phyloP scores from a whole-genome alignment of 1,284 basidiomycete genomes.

The Neonothopanus nambi region DNA sequence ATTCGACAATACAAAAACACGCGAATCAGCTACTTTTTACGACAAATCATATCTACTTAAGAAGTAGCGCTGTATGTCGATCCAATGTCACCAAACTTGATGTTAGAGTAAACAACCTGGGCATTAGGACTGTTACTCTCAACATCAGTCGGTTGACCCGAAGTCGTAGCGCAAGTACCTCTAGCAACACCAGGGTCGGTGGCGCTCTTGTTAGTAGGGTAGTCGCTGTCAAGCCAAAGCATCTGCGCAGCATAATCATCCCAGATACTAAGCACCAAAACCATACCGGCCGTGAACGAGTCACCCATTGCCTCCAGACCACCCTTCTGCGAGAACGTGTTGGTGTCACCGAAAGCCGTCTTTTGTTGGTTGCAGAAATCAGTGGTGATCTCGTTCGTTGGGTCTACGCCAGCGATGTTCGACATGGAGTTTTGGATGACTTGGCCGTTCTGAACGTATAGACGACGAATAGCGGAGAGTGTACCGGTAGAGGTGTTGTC shows the following conservation, averaged over 20 bases:
- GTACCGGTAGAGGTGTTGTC: conserved; percentile 44
- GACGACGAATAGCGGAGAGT: conserved; percentile 53
- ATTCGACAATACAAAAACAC: too few relatives aligned
- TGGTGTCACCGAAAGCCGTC: conserved; percentile 43
- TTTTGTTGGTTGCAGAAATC: conserved; percentile 44
- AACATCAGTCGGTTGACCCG: conserved; percentile 47
- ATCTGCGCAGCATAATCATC: conserved; percentile 53
- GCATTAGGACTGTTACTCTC: conserved; percentile 41
- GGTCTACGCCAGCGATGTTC: conserved; percentile 41
- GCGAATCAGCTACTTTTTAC: background rate
- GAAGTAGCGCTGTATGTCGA: conserved; percentile 38
- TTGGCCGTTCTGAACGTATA: conserved; percentile 55
- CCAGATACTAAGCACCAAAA: conserved; percentile 56
- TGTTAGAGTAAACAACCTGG: conserved; percentile 56
- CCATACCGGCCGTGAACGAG: conserved; percentile 48
- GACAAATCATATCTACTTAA: too few relatives aligned
- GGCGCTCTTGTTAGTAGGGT: conserved; percentile 44
- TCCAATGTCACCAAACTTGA: conserved; percentile 54
- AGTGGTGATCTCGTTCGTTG: conserved; percentile 40
- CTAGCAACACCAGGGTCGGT: conserved; percentile 49
- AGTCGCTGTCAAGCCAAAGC: conserved; percentile 62
- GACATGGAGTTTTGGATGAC: conserved; percentile 50
- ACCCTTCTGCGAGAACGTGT: conserved; percentile 44
- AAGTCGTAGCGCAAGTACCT: conserved; percentile 51
- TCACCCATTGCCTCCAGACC: conserved; percentile 46